phyloP scores from a whole-genome alignment of 129 eudicot genomes.

The Pseudognaphalium luteoalbum region DNA sequence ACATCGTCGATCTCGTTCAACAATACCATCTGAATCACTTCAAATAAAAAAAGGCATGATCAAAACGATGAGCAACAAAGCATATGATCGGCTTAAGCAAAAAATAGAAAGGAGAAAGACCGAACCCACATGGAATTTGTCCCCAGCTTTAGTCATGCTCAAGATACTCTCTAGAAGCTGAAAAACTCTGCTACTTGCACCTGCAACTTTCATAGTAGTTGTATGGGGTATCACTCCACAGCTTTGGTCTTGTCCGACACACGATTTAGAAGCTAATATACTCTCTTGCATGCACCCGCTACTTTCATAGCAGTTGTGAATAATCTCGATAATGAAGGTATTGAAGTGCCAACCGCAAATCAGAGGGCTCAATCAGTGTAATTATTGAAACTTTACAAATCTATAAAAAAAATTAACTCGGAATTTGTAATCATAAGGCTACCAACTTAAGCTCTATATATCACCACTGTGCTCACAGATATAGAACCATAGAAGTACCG shows the following conservation, averaged over 20 bases:
- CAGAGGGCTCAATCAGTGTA: not conserved
- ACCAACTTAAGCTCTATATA: conserved; percentile 46
- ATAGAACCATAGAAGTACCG: conserved; percentile 48
- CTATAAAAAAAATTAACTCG: not conserved
- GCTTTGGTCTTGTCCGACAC: no score
- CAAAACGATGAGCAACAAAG: not conserved
- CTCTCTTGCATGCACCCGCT: conserved; percentile 56
- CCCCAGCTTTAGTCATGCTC: conserved; percentile 44
- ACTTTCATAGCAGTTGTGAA: conserved; percentile 55
- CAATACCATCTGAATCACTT: conserved; percentile 42
- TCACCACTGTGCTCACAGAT: conserved; percentile 48
- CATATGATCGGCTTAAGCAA: not conserved
- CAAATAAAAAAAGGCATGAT: not conserved
- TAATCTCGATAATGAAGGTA: conserved; percentile 47
- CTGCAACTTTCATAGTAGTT: no score
- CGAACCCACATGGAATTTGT: conserved; percentile 46
- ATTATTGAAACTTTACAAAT: not conserved
- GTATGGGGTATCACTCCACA: no score
- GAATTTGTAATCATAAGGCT: not conserved
- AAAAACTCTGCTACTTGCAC: conserved; percentile 51
- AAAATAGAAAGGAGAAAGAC: conserved; percentile 1
- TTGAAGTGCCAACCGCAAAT: conserved; percentile 47
- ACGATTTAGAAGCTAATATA: conserved; percentile 56
- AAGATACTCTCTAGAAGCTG: conserved; percentile 51
- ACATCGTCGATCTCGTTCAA: conserved; percentile 36